Conservation (phyloP, 225 moss, liverwort and hornwort genomes). For the Straminergon stramineum region DNA sequence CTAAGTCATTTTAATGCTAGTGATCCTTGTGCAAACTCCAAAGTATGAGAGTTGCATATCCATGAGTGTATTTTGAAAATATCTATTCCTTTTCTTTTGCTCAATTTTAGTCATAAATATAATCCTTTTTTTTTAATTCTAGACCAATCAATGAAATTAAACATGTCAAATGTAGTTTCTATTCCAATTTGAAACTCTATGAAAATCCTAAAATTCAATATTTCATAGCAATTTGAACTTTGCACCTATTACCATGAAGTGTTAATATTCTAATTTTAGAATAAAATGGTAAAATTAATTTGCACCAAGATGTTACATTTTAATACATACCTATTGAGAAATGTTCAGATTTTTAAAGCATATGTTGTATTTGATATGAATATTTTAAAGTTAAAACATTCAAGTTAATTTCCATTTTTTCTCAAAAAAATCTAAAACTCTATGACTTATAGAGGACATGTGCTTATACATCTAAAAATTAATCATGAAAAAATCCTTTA, state of each 20-base stretch:
- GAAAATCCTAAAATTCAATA: neutral
- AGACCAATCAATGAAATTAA: neutral
- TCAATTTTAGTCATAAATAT: neutral
- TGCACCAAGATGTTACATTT: fast-evolving
- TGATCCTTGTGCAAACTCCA: no score
- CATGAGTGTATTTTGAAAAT: neutral
- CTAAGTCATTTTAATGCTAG: no score
- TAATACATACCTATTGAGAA: neutral
- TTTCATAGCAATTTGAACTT: neutral
- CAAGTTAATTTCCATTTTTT: neutral
- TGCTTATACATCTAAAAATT: neutral
- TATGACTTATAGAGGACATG: neutral
- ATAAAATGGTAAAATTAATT: neutral
- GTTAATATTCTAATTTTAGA: neutral
- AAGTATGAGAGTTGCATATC: no score
- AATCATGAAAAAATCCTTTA: neutral
- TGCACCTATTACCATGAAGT: neutral
- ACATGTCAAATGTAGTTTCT: neutral
- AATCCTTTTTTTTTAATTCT: neutral
- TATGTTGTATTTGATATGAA: neutral
- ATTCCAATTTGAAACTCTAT: neutral
- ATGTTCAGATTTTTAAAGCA: neutral
- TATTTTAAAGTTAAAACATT: neutral
- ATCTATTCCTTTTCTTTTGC: neutral
- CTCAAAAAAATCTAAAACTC: neutral